Evolutionary conservation across 352 stramenopile genomes (phyloP).

Genomic region (Phytopythium montanum): DNA sequence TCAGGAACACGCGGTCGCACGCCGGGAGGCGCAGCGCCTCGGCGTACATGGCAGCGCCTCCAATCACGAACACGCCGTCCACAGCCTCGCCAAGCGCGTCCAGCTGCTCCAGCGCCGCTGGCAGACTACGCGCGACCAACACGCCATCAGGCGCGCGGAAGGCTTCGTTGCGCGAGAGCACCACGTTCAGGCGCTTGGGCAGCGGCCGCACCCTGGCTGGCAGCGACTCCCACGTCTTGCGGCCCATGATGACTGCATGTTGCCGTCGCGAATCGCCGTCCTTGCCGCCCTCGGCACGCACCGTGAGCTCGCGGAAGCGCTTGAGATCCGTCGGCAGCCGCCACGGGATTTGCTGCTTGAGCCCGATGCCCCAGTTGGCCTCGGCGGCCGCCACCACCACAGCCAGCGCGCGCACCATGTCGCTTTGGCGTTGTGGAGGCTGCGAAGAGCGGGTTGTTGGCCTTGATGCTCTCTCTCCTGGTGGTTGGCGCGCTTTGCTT

Average conservation of each 20-base stretch:
- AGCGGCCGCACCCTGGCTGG: slow-evolving; percentile 95
- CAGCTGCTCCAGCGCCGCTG: slow-evolving; percentile 90
- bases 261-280: slow-evolving; percentile 19
- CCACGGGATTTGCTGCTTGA: slow-evolving; percentile 92
- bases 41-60: slow-evolving; percentile 93
- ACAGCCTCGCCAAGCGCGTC: slow-evolving; percentile 60
- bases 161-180: slow-evolving; percentile 87
- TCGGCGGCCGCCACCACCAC: slow-evolving; percentile 89
- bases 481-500: too few relatives aligned
- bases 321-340: slow-evolving; percentile 94
- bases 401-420: slow-evolving; percentile 38
- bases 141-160: slow-evolving; percentile 76
- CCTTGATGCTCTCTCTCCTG: too few relatives aligned
- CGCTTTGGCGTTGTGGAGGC: neutral
- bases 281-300: slow-evolving; percentile 14
- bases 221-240: slow-evolving; percentile 99
- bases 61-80: slow-evolving; percentile 97
- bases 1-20: slow-evolving; percentile 90
- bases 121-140: slow-evolving; percentile 80
- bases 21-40: slow-evolving; percentile 85
- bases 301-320: slow-evolving; percentile 95
- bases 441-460: too few relatives aligned
- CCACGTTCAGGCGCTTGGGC: slow-evolving; percentile 93
- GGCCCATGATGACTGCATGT: slow-evolving; percentile 99
- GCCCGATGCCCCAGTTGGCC: slow-evolving; percentile 84